Percentiles rank a stretch among this genome's conserved stretches.
These are phyloP conservation scores for Rhizopus delemar DNA, from an alignment of 371 early-diverging fungal species.

Conservation along the genomic window DNA sequence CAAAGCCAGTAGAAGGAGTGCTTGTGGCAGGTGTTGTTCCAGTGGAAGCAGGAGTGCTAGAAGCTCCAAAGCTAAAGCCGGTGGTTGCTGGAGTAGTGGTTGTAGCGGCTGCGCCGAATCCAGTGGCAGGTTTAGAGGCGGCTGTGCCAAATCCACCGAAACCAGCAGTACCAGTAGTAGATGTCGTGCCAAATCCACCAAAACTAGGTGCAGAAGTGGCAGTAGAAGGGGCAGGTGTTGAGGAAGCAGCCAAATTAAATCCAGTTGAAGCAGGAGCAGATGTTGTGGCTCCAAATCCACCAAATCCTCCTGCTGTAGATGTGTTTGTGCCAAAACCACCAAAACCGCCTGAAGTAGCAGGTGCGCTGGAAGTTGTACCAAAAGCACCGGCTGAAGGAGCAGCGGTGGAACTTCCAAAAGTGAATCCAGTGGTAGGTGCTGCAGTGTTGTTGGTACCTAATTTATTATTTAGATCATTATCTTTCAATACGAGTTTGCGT, in stretches of 20 bases:
- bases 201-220: constrained; percentile 10
- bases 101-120: constrained; percentile 13
- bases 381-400: constrained; percentile 13
- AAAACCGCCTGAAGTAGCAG: not conserved
- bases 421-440: constrained; percentile 1
- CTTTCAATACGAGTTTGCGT: not conserved
- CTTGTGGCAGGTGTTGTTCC: constrained; percentile 7
- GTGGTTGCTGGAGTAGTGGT: constrained; percentile 6
- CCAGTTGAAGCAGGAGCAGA: constrained; percentile 13
- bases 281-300: constrained; percentile 17
- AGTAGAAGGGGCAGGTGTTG: constrained; percentile 3
- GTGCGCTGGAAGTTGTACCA: constrained; percentile 13
- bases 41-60: constrained; percentile 10
- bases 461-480: not conserved
- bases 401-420: constrained; percentile 9
- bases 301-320: constrained; percentile 15
- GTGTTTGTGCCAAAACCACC: constrained; percentile 18
- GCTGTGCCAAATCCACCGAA: constrained; percentile 17
- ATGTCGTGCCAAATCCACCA: constrained; percentile 10
- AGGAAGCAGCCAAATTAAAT: constrained; percentile 10
- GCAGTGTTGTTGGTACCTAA: not conserved
- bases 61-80: constrained; percentile 16
- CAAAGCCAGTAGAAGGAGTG: constrained; percentile 26
- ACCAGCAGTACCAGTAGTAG: constrained; percentile 5
- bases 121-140: constrained; percentile 19